Percentiles rank a stretch among this genome's conserved stretches.
Evolutionary conservation across 192 early-diverging fungal species (phyloP).

Genomic region (Chytriomyces sp.): DNA sequence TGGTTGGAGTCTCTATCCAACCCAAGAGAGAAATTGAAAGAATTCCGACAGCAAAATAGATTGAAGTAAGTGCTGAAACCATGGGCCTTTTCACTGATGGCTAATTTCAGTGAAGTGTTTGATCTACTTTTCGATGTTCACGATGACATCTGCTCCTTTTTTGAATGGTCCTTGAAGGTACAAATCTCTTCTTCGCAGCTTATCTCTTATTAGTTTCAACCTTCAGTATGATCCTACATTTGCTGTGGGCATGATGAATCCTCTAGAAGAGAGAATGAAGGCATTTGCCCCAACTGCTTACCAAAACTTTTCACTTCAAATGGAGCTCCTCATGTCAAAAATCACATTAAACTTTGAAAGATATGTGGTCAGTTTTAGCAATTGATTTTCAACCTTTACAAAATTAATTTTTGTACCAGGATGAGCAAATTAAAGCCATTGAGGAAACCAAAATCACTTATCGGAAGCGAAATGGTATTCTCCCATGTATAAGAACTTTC

Average conservation of each 20-base stretch:
- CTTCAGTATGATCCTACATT: conserved; percentile 52
- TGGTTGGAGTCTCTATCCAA: conserved; percentile 55
- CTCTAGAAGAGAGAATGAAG: conserved; percentile 69
- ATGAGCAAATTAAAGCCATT: conserved; percentile 85
- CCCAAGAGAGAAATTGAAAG: conserved; percentile 61
- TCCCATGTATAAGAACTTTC: conserved; percentile 87
- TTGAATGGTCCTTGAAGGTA: conserved; percentile 73
- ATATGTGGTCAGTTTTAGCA: conserved; percentile 54
- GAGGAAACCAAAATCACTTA: conserved; percentile 89
- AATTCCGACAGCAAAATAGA: conserved; percentile 69
- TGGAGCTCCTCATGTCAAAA: conserved; percentile 66
- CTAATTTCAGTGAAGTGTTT: conserved; percentile 67
- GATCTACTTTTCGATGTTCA: conserved; percentile 77
- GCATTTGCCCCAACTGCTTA: conserved; percentile 74
- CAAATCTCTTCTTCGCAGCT: background rate
- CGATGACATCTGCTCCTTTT: conserved; percentile 69
- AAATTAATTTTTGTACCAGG: conserved; percentile 41
- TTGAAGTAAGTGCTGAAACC: conserved; percentile 55
- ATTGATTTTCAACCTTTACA: conserved; percentile 6
- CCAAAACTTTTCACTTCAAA: conserved; percentile 65
- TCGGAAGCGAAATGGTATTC: conserved; percentile 85
- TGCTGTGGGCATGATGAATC: conserved; percentile 82
- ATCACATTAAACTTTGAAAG: conserved; percentile 74
- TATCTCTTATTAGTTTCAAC: too few species aligned
- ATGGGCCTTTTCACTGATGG: background rate